Percentiles rank a stretch among this genome's conserved stretches.
These are phyloP conservation scores for Pichia californica DNA, from an alignment of 805 yeast species.

Conservation along the genomic window DNA sequence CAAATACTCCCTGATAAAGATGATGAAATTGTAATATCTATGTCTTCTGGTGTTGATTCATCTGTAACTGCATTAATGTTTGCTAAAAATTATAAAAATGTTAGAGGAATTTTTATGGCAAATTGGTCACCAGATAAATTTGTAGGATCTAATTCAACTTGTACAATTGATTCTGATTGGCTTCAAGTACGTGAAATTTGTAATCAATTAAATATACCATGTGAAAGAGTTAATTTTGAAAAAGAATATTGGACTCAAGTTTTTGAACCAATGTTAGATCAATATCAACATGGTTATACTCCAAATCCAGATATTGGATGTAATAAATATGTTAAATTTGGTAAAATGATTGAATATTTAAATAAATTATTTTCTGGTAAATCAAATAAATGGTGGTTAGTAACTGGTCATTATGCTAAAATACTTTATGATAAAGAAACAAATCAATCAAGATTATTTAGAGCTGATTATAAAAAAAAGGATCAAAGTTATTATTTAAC, in stretches of 20 bases:
- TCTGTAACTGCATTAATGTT: conserved; percentile 67
- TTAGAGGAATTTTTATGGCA: conserved; percentile 84
- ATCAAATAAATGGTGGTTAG: conserved; percentile 65
- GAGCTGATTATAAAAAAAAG: conserved; percentile 55
- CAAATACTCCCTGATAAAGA: conserved; percentile 41
- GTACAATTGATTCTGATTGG: conserved; percentile 82
- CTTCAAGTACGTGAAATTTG: conserved; percentile 69
- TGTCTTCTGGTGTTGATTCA: conserved; percentile 97
- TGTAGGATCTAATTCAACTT: conserved; percentile 32
- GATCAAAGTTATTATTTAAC: conserved; percentile 92
- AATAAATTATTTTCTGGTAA: neutral
- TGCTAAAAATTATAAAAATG: conserved; percentile 49
- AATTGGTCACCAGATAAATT: conserved; percentile 58
- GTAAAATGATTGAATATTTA: conserved; percentile 58
- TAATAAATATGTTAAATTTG: conserved; percentile 82
- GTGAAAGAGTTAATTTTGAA: conserved; percentile 78
- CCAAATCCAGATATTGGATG: conserved; percentile 96
- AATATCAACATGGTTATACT: conserved; percentile 66
- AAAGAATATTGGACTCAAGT: conserved; percentile 90
- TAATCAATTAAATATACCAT: conserved; percentile 52
- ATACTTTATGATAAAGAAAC: conserved; percentile 33
- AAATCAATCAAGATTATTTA: conserved; percentile 40
- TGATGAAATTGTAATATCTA: conserved; percentile 74
- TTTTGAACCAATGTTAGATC: conserved; percentile 83
- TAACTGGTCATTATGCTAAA: conserved; percentile 79